Conservation (phyloP, 306 rosid species). For the Dryas alaskensis region DNA sequence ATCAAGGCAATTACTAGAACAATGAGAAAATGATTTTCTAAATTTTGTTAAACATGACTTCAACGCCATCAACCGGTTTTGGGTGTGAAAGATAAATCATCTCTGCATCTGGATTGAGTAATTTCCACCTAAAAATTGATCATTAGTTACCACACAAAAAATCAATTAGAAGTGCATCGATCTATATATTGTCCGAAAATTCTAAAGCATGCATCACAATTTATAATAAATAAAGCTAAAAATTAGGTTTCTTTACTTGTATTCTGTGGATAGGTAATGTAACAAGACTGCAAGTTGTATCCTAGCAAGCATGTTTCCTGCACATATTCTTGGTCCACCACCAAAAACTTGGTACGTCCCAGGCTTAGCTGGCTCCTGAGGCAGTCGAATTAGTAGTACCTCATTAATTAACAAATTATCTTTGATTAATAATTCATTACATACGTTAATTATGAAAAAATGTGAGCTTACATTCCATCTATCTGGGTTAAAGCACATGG, state of each 20-base stretch:
- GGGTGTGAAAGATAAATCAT: slow-evolving; percentile 38
- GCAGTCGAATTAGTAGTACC: too few relatives aligned
- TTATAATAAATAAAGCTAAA: background rate
- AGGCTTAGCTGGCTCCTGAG: slow-evolving; percentile 25
- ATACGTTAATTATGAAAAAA: too few relatives aligned
- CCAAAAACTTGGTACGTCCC: slow-evolving; percentile 41
- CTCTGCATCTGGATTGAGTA: slow-evolving; percentile 28
- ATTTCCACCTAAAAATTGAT: slow-evolving; percentile 33
- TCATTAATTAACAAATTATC: too few relatives aligned
- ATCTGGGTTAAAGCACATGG: slow-evolving; percentile 24
- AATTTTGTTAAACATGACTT: slow-evolving; percentile 14
- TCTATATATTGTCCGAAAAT: too few relatives aligned
- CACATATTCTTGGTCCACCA: slow-evolving; percentile 36
- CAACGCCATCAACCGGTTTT: slow-evolving; percentile 28
- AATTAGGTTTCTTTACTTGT: slow-evolving; percentile 6
- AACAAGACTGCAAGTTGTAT: slow-evolving; percentile 36
- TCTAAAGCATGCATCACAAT: background rate
- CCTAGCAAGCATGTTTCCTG: slow-evolving; percentile 43
- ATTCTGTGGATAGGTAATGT: slow-evolving; percentile 40
- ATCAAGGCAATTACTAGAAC: background rate
- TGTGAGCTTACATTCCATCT: slow-evolving; percentile 22
- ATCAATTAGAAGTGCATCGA: too few relatives aligned
- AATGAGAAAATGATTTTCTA: background rate
- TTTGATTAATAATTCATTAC: too few relatives aligned
- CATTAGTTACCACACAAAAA: background rate